Base-by-base conservation (phyloP, 768 basidiomycete genomes). In the Podaxis pistillaris region DNA sequence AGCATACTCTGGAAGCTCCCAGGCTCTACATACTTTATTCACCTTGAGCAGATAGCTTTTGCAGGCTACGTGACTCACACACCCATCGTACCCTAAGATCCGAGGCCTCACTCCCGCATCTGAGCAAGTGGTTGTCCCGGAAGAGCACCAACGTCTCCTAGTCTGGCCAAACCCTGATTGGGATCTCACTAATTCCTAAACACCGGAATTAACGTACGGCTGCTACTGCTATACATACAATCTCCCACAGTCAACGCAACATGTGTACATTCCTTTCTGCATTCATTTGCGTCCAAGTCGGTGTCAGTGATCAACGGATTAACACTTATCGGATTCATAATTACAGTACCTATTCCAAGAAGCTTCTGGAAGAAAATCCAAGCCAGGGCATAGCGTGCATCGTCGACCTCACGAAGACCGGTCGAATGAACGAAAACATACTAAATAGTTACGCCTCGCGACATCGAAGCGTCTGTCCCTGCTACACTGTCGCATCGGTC, bases 61-160 rank as follows among this genome's bases (percentile, higher is more conserved):
- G 56, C 41, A 13, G 40, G 41, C 56, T 51, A 28, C 63, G 15
- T 56, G 46, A 53, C 58, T 54, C 63, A 38, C 8, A 33, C 54
- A 41, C 54, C 36, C 47, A 22, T 3, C 9, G 38, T 40, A 19
- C 24, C 38, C 64, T 66, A 63, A 64, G 73, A 65, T 64, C 67
- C 67, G 69, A 69, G 68, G 50, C 60, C 37, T 44, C 41, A 44
- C 15, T 50, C 49, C 13, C 8, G 49, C 24, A 50, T 24, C 49
- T 50, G 49, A 50, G 49, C 49, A 50, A 24, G 33, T 9, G 17
- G 33, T 4, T 11, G 22, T n/a, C 47, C 49, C 57, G 47, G 57
- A 58, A 49, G 57, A 24, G 22, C 46, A 49, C 24, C 46, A 5
- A 47, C 26, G 19, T 44, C 36, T 19, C 38, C 56, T 28, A 46